Evolutionary conservation across 1,284 basidiomycete genomes (phyloP).

Genomic region (Rhodotorula glutinis): DNA sequence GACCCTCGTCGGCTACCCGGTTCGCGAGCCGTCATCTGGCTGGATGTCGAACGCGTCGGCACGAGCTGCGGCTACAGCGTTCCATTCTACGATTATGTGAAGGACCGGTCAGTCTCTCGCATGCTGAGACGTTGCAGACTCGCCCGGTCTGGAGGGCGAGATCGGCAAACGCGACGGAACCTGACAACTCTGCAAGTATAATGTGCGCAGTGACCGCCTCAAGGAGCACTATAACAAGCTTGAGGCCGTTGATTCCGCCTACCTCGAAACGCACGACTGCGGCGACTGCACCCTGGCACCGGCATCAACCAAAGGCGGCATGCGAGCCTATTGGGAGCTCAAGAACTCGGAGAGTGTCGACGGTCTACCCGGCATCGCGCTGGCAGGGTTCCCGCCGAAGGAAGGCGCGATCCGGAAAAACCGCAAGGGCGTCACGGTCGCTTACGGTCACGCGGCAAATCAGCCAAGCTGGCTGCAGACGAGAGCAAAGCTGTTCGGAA

Average conservation of each 20-base stretch:
- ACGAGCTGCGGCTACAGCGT: conserved; percentile 38
- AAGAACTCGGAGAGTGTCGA: conserved; percentile 36
- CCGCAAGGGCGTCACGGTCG: neutral
- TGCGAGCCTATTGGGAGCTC: conserved; percentile 30
- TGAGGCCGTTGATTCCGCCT: conserved; percentile 19
- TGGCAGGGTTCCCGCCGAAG: conserved; percentile 8
- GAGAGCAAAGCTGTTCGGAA: neutral
- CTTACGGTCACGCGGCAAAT: neutral
- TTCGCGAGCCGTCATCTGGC: conserved; percentile 35
- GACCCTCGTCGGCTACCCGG: conserved; percentile 28
- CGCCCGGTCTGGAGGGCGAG: neutral
- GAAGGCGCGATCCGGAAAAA: conserved; percentile 12
- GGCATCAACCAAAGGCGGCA: neutral
- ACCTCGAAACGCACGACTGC: neutral
- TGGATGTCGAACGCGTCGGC: conserved; percentile 40
- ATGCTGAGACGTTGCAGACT: neutral
- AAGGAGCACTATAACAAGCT: conserved; percentile 13
- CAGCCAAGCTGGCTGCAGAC: neutral
- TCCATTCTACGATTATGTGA: conserved; percentile 35
- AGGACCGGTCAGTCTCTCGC: conserved; percentile 21
- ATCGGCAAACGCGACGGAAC: neutral
- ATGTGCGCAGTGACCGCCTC: neutral
- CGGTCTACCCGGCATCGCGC: conserved; percentile 30
- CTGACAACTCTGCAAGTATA: neutral
- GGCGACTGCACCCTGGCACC: neutral